Percentiles rank a stretch among this genome's conserved stretches.
phyloP scores from a whole-genome alignment of 495 filamentous ascomycete species.

The Tetracladium setigerum region DNA sequence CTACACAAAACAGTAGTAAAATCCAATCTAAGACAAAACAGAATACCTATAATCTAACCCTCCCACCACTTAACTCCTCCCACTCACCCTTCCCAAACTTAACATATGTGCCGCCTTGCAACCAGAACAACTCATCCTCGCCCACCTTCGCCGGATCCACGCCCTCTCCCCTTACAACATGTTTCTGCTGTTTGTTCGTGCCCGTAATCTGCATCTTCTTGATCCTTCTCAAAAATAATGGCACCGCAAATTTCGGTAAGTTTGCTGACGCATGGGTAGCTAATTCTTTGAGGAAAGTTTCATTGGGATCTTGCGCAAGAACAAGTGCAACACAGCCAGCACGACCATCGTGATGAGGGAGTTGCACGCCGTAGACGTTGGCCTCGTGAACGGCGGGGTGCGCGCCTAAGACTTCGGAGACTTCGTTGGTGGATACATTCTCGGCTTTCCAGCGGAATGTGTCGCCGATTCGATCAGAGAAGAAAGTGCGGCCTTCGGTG shows the following conservation, averaged over 20 bases:
- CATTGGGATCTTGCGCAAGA: conserved; percentile 36
- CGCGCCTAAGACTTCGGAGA: conserved; percentile 61
- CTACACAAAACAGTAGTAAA: too few relatives aligned
- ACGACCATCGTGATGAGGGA: conserved; percentile 80
- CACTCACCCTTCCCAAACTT: conserved; percentile 61
- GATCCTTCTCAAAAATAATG: conserved; percentile 67
- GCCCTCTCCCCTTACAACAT: conserved; percentile 59
- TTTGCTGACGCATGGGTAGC: conserved; percentile 46
- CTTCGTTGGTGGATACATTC: conserved; percentile 84
- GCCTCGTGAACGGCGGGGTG: conserved; percentile 66
- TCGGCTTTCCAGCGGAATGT: conserved; percentile 96
- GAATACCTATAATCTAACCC: conserved; percentile 53
- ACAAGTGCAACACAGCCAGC: conserved; percentile 76
- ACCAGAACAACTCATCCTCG: conserved; percentile 62
- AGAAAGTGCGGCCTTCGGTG: conserved; percentile 67
- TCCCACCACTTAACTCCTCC: conserved; percentile 56
- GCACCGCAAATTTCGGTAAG: conserved; percentile 69
- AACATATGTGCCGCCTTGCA: conserved; percentile 56
- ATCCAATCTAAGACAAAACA: too few relatives aligned
- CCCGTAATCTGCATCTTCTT: conserved; percentile 58
- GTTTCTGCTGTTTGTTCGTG: conserved; percentile 84
- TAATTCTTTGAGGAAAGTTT: conserved; percentile 44
- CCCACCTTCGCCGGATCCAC: conserved; percentile 57
- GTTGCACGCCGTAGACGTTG: conserved; percentile 79
- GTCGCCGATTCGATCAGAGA: conserved; percentile 86